Percentiles rank a stretch among this genome's conserved stretches.
phyloP scores from a whole-genome alignment of 805 yeast genomes.

The Saturnispora ahearnii region DNA sequence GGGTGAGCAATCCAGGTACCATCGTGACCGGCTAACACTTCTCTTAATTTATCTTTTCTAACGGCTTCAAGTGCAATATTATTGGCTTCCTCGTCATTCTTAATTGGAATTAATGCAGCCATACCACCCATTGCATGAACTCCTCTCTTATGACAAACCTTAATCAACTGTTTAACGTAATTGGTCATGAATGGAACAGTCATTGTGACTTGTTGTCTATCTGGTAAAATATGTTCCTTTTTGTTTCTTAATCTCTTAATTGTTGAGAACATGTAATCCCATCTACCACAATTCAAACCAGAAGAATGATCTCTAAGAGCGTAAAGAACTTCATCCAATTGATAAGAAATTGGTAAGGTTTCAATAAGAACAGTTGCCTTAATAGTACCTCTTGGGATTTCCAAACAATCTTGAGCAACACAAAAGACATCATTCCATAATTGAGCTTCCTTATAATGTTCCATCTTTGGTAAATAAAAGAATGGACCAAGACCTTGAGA shows the following conservation, averaged over 20 bases:
- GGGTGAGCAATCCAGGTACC: constrained; percentile 91
- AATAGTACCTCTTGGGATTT: constrained; percentile 65
- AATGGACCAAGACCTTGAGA: constrained; percentile 70
- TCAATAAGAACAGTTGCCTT: constrained; percentile 77
- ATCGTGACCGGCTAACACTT: constrained; percentile 72
- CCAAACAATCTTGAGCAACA: constrained; percentile 64
- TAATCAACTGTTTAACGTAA: constrained; percentile 63
- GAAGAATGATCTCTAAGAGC: constrained; percentile 69
- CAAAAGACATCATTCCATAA: constrained; percentile 77
- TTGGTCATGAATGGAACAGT: constrained; percentile 73
- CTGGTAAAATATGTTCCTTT: constrained; percentile 62
- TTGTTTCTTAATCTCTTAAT: constrained; percentile 68
- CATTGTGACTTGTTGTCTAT: constrained; percentile 74
- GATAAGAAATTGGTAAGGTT: constrained; percentile 79
- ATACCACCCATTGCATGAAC: constrained; percentile 88
- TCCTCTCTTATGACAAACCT: constrained; percentile 66
- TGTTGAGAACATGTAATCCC: constrained; percentile 81
- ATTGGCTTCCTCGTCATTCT: constrained; percentile 56
- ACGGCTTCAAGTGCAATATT: constrained; percentile 63
- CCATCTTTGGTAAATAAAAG: constrained; percentile 80
- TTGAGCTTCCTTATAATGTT: constrained; percentile 74
- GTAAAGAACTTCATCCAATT: constrained; percentile 75
- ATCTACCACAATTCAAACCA: constrained; percentile 81
- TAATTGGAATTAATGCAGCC: constrained; percentile 84
- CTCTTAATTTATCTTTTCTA: constrained; percentile 65